A percentile compares a stretch with the other conserved stretches of the same genome.
These are phyloP conservation scores for Biscutella laevigata DNA, from an alignment of 441 rosid species.

Conservation along the genomic window DNA sequence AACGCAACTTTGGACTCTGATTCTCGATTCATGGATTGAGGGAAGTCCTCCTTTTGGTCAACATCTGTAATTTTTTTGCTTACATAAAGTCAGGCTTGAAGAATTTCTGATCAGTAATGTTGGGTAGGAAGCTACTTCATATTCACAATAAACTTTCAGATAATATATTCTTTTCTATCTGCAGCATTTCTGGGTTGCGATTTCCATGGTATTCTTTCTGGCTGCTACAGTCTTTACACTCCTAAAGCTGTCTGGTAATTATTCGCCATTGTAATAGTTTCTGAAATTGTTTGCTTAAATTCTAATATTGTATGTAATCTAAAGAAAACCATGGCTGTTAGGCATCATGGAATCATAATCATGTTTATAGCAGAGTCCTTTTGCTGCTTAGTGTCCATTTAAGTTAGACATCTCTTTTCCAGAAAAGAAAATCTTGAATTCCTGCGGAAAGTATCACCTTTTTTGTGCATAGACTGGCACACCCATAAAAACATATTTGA, in stretches of 20 bases:
- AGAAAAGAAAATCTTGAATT: neutral
- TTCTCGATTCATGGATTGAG: conserved; percentile 4
- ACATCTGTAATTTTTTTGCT: neutral
- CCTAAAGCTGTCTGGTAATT: conserved; percentile 81
- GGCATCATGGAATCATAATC: neutral
- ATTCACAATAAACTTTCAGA: neutral
- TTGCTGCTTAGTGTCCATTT: neutral
- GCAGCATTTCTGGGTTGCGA: conserved; percentile 98
- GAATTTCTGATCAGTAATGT: neutral
- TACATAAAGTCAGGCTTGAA: neutral
- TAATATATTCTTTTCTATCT: conserved; percentile 14
- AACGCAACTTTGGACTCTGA: neutral
- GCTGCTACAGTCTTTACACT: conserved; percentile 88
- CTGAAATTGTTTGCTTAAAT: neutral
- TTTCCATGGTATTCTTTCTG: conserved; percentile 91
- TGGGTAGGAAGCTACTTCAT: neutral
- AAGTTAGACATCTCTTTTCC: neutral
- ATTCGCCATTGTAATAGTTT: conserved; percentile 2
- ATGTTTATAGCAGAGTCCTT: neutral
- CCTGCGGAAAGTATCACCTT: neutral
- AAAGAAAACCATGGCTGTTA: neutral
- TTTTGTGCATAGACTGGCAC: neutral
- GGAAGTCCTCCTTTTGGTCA: neutral
- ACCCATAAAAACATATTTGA: neutral
- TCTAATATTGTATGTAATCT: neutral